These are phyloP conservation scores for Aurinia saxatilis DNA, from an alignment of 345 rosid genomes.

Conservation along the genomic window DNA sequence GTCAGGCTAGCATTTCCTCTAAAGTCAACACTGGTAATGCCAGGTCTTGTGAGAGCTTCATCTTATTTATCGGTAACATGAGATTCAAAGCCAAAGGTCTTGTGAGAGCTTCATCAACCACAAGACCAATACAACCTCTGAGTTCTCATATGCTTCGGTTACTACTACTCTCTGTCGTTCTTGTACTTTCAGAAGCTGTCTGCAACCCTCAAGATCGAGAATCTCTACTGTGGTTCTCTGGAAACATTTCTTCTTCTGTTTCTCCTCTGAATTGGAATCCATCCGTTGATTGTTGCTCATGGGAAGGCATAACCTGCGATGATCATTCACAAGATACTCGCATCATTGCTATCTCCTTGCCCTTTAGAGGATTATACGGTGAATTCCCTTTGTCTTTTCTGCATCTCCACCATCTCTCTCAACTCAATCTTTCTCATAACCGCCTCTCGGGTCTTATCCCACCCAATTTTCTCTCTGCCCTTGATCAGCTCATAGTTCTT, in stretches of 20 bases:
- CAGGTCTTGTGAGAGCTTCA: too few species aligned
- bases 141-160: not conserved
- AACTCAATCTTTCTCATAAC: slow-evolving; percentile 64
- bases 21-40: not conserved
- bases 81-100: not conserved
- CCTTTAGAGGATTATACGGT: slow-evolving; percentile 42
- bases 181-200: slow-evolving; percentile 10
- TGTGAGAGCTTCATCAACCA: not conserved
- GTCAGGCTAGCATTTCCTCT: not conserved
- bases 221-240: slow-evolving; percentile 39
- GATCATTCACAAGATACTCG: slow-evolving; percentile 22
- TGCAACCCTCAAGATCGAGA: slow-evolving; percentile 42
- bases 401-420: slow-evolving; percentile 36
- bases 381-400: slow-evolving; percentile 30
- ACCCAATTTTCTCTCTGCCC: slow-evolving; percentile 28
- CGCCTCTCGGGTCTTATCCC: slow-evolving; percentile 48
- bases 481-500: slow-evolving; percentile 42
- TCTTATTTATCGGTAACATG: not conserved
- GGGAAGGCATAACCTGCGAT: slow-evolving; percentile 61
- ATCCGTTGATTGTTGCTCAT: slow-evolving; percentile 45
- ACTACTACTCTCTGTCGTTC: slow-evolving; percentile 7
- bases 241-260: slow-evolving; percentile 21
- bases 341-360: slow-evolving; percentile 40
- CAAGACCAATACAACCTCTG: not conserved
- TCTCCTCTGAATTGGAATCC: slow-evolving; percentile 37